A percentile compares a stretch with the other conserved stretches of the same genome.
Conservation (phyloP, 164 flowering plant genomes). For the Taxillus chinensis region DNA sequence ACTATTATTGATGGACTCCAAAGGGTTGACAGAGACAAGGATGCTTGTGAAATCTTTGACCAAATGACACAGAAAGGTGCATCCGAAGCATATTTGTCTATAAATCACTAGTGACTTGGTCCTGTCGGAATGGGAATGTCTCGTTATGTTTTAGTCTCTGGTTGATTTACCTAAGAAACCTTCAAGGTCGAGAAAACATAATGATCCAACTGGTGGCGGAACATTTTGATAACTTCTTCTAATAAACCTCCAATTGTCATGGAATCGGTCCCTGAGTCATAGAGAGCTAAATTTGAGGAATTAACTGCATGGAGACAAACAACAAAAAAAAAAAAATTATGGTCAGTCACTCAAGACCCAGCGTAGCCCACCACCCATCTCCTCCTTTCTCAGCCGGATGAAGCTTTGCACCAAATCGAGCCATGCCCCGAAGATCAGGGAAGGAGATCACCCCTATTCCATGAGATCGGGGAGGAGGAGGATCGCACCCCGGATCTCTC, state of each 20-base stretch:
- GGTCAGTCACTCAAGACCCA: constrained; percentile 52
- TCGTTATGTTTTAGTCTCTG: constrained; percentile 45
- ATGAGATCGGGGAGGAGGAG: too few species aligned
- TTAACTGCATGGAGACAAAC: constrained; percentile 42
- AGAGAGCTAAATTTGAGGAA: constrained; percentile 43
- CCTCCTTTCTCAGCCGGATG: constrained; percentile 43
- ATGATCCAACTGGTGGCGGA: constrained; percentile 23
- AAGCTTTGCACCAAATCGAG: constrained; percentile 26
- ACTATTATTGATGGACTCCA: constrained; percentile 68
- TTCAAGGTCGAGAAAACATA: constrained; percentile 20
- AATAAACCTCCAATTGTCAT: too few species aligned
- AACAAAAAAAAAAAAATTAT: constrained; percentile 25
- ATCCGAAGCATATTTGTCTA: constrained; percentile 31
- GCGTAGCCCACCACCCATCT: constrained; percentile 53
- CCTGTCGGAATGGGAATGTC: constrained; percentile 39
- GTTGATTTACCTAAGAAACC: constrained; percentile 39
- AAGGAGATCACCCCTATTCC: too few species aligned
- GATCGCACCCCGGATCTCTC: too few species aligned
- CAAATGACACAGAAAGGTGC: constrained; percentile 43
- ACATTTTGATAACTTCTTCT: constrained; percentile 18
- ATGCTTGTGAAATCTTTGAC: constrained; percentile 42
- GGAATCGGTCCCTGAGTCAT: too few species aligned
- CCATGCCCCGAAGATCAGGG: too few species aligned
- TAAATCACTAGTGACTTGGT: constrained; percentile 51
- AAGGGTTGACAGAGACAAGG: constrained; percentile 48